Base-by-base conservation (phyloP, 176 grass and related monocot genomes). In the Oryza nivara region DNA sequence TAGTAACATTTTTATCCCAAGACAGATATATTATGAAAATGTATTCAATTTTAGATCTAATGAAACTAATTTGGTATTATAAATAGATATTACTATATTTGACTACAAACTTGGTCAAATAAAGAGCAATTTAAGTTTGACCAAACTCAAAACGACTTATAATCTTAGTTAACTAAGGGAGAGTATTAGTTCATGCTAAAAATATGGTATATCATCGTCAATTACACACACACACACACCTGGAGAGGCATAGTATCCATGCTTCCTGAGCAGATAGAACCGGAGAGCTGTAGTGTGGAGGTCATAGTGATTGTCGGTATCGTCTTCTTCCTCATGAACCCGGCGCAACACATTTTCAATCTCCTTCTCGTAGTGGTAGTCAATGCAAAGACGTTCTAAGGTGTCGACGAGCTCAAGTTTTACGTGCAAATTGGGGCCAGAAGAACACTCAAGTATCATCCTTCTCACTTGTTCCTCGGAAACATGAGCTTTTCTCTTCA, bases 211-310 rank as follows among this genome's bases (percentile, higher is more conserved):
- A 15, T 16, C 14, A 52, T 52, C 0, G 15, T 17, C 49, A 52
- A 26, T 26, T 26, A 26, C 1, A 26, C 26, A 30, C 1, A 58
- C 9, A 56, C 6, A 23, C 23, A 6, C 72, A 88, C 86, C 67
- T 5, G 74, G 3, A 52, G 80, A 66, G 43, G 72, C 30, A 11
- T 36, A 9, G 22, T 83, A 83, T 0, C 74, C 86, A 16, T 88
- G 86, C 67, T 88, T 88, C 86, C 86, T 65, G 4, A 83, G 80
- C 14, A 88, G 66, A 38, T 83, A 88, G 58, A 88, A 88, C 43
- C 60, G 5, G 1, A 88, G 23, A 0, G 87, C 77, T 13, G 75
- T 73, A 4, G 19, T 16, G 4, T 67, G 49, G 6, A 88, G 74
- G 54, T 78, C 51, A 20, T 20, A 58, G 54, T 17, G 15, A 7